Evolutionary conservation across 2,329 filamentous ascomycete genomes (phyloP), one percentile per base, ranked within the genome.

Genomic region (Nothomitra cinnamomea): DNA sequence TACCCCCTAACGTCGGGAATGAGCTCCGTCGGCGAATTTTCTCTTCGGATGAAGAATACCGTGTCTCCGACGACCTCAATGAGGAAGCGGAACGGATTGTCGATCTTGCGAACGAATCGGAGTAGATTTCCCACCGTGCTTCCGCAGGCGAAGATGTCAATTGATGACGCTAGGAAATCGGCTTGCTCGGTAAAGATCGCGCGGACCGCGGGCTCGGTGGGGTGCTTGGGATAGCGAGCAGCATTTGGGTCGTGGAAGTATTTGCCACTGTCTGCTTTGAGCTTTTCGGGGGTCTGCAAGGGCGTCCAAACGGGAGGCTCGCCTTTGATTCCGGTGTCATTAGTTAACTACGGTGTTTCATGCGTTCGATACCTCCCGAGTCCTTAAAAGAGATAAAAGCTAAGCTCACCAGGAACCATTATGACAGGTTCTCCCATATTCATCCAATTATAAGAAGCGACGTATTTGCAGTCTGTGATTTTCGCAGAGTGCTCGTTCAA

Each of bases 61-160:
- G 77, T 79, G 1, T 72, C 67, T 1, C 71, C 72, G 1, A 84
- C 64, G 0, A 69, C 62, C 56, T 84, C 74, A 3, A 82, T 69
- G 2, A 75, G 66, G 56, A 83, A 77, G 1, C 80, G 72, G 58
- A 84, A 84, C 0, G 69, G 53, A 48, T 69, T 68, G 13, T 72
- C 66, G 1, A 67, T 56, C 0, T 67, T 67, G 1, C 70, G 65
- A 3, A 70, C 66, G 57, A 81, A 83, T 1, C 77, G 70, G 1
- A 83, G 65, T 0, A 85, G 70, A 59, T 77, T 81, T 0, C 78
- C 76, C 0, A 85, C 56, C 0, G 78, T 82, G 58, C 73, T 82
- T 0, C 71, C 71, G 55, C 81, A 85, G 0, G 70, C 77, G 32
- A 80, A 69, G 1, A 86, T 59, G 58, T 84, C 75, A 35, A 81